Percentiles rank a stretch among this genome's conserved stretches.
Evolutionary conservation across 139 green algal species (phyloP).

Genomic region (Gonium pectorale): DNA sequence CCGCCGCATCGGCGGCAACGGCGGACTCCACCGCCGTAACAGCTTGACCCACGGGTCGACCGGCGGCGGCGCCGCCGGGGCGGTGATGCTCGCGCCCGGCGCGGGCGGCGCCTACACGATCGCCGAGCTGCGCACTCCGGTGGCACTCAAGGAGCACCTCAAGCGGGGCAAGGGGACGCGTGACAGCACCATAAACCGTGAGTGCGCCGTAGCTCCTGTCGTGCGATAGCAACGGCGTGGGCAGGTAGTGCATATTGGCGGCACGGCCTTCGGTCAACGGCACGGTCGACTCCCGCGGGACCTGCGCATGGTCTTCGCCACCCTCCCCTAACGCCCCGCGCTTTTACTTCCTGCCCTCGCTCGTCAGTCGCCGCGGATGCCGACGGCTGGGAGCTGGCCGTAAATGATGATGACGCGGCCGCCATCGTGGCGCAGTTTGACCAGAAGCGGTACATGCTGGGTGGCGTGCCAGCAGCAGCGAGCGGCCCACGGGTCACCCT

Average conservation of each 20-base stretch:
- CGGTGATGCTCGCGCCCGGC: background rate
- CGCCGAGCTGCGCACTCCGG: constrained; percentile 27
- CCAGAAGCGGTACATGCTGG: constrained; percentile 9
- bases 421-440: constrained; percentile 12
- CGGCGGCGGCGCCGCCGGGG: background rate
- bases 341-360: no score
- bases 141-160: constrained; percentile 43
- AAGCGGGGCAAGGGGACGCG: constrained; percentile 21
- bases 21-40: background rate
- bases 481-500: background rate
- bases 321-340: no score
- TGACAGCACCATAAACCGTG: constrained; percentile 8
- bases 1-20: background rate
- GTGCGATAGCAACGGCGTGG: no score
- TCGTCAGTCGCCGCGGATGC: background rate
- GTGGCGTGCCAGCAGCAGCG: background rate
- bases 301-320: no score
- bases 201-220: no score
- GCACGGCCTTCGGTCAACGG: no score
- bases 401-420: background rate
- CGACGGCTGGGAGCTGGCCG: background rate
- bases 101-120: background rate
- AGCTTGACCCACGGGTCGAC: background rate
- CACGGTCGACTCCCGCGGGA: no score
- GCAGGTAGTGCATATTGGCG: no score